Evolutionary conservation across 805 yeast genomes (phyloP).

Genomic region (Cyberlindnera maritima): DNA sequence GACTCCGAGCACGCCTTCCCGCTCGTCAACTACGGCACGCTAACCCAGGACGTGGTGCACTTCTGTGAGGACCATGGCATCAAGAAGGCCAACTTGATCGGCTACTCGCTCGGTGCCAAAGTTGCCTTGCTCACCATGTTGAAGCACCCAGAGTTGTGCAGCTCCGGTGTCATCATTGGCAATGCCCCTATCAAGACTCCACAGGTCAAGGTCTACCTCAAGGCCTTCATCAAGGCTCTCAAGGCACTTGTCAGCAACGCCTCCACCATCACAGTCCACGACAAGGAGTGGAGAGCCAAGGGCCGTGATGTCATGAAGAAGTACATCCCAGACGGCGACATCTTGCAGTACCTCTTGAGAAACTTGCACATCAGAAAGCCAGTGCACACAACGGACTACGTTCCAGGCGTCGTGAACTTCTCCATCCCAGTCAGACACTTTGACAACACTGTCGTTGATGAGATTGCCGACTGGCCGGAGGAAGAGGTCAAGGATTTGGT

Average conservation of each 20-base stretch:
- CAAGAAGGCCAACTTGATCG: conserved; percentile 32
- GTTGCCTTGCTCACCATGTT: conserved; percentile 44
- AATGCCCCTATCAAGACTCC: conserved; percentile 39
- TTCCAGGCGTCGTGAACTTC: conserved; percentile 30
- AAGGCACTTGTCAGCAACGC: conserved; percentile 34
- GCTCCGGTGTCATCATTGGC: conserved; percentile 42
- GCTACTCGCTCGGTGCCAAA: conserved; percentile 55
- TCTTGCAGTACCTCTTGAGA: conserved; percentile 35
- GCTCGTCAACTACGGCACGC: conserved; percentile 34
- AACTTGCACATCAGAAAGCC: conserved; percentile 33
- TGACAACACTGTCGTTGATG: conserved; percentile 21
- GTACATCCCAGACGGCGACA: conserved; percentile 24
- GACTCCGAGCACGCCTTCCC: conserved; percentile 40
- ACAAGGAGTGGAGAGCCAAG: conserved; percentile 28
- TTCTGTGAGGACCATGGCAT: conserved; percentile 33
- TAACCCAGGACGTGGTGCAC: conserved; percentile 41
- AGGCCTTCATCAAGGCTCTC: conserved; percentile 38
- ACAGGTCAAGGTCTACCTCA: conserved; percentile 33
- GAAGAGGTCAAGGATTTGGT: conserved; percentile 19
- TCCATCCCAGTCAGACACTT: conserved; percentile 30
- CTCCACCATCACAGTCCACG: conserved; percentile 21
- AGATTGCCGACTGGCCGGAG: conserved; percentile 33
- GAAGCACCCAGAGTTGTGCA: conserved; percentile 36
- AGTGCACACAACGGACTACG: conserved; percentile 21
- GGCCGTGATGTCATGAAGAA: conserved; percentile 21